Conservation (phyloP, 2,329 filamentous ascomycete species). For the Lasiodiplodia hormozganensis region DNA sequence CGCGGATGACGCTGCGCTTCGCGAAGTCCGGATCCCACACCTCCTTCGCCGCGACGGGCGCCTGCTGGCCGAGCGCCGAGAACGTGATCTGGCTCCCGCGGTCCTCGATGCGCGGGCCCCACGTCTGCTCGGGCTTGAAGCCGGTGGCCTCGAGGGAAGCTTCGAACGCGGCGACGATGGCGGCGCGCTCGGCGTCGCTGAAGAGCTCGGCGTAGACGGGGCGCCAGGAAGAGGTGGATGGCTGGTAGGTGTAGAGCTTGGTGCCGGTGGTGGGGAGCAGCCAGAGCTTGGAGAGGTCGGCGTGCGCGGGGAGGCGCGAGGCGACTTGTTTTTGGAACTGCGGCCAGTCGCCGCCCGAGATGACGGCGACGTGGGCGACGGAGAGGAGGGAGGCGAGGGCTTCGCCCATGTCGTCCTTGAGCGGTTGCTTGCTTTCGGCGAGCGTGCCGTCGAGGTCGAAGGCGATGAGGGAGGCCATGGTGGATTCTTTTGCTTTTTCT, state of each 20-base stretch:
- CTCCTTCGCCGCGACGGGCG: constrained; percentile 47
- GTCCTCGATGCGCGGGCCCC: constrained; percentile 51
- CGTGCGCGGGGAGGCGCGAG: constrained; percentile 44
- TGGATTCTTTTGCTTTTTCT: neutral
- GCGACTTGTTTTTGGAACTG: constrained; percentile 53
- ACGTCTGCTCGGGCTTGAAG: constrained; percentile 48
- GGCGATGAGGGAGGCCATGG: constrained; percentile 46
- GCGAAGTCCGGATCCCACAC: constrained; percentile 50
- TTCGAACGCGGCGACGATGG: constrained; percentile 47
- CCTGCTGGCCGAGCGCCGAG: constrained; percentile 51
- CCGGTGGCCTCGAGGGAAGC: constrained; percentile 46
- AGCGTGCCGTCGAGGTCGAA: constrained; percentile 50
- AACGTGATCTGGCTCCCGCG: constrained; percentile 53
- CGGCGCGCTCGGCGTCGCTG: constrained; percentile 38
- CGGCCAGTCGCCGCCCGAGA: constrained; percentile 52
- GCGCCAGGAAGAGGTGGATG: constrained; percentile 35
- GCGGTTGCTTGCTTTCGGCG: constrained; percentile 46
- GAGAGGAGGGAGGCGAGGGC: constrained; percentile 45
- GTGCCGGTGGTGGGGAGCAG: constrained; percentile 54
- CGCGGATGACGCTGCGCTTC: constrained; percentile 50
- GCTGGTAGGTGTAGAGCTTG: constrained; percentile 47
- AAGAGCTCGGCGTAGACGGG: constrained; percentile 50
- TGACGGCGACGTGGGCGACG: constrained; percentile 50
- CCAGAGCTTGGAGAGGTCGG: constrained; percentile 50
- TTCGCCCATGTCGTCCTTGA: constrained; percentile 43